Conservation (phyloP, 768 basidiomycete genomes). For the Hebeloma cylindrosporum region DNA sequence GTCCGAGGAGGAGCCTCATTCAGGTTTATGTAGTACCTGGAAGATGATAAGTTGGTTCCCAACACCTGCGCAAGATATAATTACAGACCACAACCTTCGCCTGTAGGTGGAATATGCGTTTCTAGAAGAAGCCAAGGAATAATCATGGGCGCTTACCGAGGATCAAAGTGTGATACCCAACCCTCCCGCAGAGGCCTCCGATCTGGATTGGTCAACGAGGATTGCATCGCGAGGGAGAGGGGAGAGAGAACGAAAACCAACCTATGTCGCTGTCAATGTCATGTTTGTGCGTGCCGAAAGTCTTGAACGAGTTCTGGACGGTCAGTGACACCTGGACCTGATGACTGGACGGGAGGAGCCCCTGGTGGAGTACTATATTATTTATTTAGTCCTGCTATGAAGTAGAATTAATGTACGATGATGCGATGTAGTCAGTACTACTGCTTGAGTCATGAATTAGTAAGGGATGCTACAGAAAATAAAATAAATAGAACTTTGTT, state of each 20-base stretch:
- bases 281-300: too few species aligned
- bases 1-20: slow-evolving; percentile 4
- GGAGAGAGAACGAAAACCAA: too few species aligned
- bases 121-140: neutral
- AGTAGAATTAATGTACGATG: too few species aligned
- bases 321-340: too few species aligned
- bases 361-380: too few species aligned
- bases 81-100: slow-evolving; percentile 4
- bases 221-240: slow-evolving; percentile 2
- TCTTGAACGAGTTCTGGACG: too few species aligned
- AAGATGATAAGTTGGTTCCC: neutral
- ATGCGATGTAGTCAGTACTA: too few species aligned
- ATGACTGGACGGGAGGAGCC: too few species aligned
- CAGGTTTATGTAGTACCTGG: slow-evolving; percentile 12
- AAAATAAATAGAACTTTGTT: too few species aligned
- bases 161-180: slow-evolving; percentile 17
- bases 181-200: slow-evolving; percentile 16
- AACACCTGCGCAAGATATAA: neutral
- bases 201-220: slow-evolving; percentile 5
- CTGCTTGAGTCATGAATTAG: neutral
- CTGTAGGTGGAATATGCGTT: neutral
- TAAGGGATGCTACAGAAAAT: too few species aligned
- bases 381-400: too few species aligned
- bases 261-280: too few species aligned
- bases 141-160: slow-evolving; percentile 11